phyloP scores from a whole-genome alignment of 768 basidiomycete species.

The Lactifluus piperatus region DNA sequence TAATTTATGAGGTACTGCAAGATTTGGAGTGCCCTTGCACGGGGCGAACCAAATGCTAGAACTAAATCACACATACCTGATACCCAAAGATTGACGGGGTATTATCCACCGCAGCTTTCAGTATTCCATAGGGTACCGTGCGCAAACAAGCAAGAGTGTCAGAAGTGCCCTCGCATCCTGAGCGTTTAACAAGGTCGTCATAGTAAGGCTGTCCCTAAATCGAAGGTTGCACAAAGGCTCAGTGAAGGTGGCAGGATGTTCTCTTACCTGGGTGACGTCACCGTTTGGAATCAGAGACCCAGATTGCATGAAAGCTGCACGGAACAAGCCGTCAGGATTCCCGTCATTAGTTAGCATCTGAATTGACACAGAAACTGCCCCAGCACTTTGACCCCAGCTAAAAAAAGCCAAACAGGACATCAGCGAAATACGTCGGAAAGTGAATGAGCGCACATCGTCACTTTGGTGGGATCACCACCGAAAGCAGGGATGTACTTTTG shows the following conservation, averaged over 20 bases:
- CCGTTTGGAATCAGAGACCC: constrained; percentile 29
- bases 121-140: constrained; percentile 24
- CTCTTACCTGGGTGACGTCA: constrained; percentile 25
- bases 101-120: constrained; percentile 28
- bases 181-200: constrained; percentile 31
- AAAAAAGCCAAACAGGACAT: background rate
- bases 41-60: background rate
- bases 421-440: background rate
- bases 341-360: constrained; percentile 37
- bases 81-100: constrained; percentile 26
- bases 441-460: constrained; percentile 38
- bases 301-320: too few species aligned
- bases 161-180: constrained; percentile 28
- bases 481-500: constrained; percentile 54
- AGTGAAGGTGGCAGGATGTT: constrained; percentile 24
- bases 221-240: background rate
- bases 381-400: constrained; percentile 33
- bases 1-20: background rate
- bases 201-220: constrained; percentile 29
- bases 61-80: constrained; percentile 21
- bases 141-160: constrained; percentile 39
- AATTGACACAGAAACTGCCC: constrained; percentile 37
- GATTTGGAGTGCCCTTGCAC: too few species aligned
- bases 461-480: constrained; percentile 54
- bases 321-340: constrained; percentile 31